A percentile compares a stretch with the other conserved stretches of the same genome.
These are phyloP conservation scores for Elongisporangium prolatum DNA, from an alignment of 352 stramenopile species.

Conservation along the genomic window DNA sequence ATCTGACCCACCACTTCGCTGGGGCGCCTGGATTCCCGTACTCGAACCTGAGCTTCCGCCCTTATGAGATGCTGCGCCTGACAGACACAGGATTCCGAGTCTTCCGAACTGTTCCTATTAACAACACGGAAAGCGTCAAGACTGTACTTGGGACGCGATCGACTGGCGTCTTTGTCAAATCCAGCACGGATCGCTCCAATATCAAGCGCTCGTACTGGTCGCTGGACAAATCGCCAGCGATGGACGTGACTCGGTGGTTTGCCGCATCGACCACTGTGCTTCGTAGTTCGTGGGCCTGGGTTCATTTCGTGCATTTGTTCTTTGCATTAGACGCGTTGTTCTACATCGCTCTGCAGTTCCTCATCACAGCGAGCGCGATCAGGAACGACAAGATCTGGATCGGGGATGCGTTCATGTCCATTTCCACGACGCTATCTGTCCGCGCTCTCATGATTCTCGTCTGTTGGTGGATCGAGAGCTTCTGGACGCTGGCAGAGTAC, in stretches of 20 bases:
- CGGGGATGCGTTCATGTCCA: constrained; percentile 38
- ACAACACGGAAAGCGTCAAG: constrained; percentile 6
- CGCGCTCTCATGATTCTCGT: constrained; percentile 30
- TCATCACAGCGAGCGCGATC: constrained; percentile 32
- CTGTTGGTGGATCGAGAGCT: constrained; percentile 35
- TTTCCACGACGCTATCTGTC: constrained; percentile 30
- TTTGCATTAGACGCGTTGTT: constrained; percentile 36
- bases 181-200: constrained; percentile 34
- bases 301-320: constrained; percentile 35
- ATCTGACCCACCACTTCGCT: not conserved
- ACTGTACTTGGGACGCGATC: constrained; percentile 19
- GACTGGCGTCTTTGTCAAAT: constrained; percentile 31
- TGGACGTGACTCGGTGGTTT: constrained; percentile 11
- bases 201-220: constrained; percentile 21
- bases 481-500: constrained; percentile 42
- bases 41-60: not conserved
- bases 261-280: constrained; percentile 25
- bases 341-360: constrained; percentile 25
- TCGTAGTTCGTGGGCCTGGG: constrained; percentile 43
- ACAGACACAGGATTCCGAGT: not conserved
- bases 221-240: constrained; percentile 10
- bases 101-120: not conserved
- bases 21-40: not conserved
- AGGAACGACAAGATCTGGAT: constrained; percentile 33
- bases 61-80: not conserved